These are phyloP conservation scores for Macrophomina pseudophaseolina DNA, from an alignment of 2,329 filamentous ascomycete species.

Conservation along the genomic window DNA sequence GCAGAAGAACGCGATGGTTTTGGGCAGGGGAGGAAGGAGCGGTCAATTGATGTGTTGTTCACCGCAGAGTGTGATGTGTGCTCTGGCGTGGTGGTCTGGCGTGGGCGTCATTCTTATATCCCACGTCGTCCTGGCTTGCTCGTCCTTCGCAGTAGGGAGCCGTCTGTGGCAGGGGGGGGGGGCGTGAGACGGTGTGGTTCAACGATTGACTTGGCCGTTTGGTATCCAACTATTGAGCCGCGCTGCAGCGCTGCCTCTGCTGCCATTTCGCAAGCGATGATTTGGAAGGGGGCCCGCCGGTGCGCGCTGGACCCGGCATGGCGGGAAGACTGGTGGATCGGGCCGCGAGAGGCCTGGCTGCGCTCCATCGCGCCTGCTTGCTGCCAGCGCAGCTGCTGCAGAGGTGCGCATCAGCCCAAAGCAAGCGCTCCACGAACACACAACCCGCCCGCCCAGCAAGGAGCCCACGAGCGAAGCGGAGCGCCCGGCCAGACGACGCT, in stretches of 20 bases:
- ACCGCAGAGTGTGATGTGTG: slow-evolving; percentile 26
- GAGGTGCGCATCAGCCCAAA: slow-evolving; percentile 5
- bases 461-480: slow-evolving; percentile 14
- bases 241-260: slow-evolving; percentile 19
- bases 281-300: slow-evolving; percentile 23
- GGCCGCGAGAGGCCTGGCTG: slow-evolving; percentile 20
- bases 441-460: slow-evolving; percentile 4
- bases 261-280: slow-evolving; percentile 14
- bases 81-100: slow-evolving; percentile 29
- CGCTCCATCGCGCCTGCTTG: background rate
- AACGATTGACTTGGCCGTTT: slow-evolving; percentile 26
- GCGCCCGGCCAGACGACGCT: slow-evolving; percentile 7
- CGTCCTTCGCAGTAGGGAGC: slow-evolving; percentile 13
- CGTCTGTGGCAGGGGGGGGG: slow-evolving; percentile 14
- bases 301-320: slow-evolving; percentile 8
- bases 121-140: background rate
- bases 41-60: slow-evolving; percentile 23
- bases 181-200: slow-evolving; percentile 27
- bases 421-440: slow-evolving; percentile 5
- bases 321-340: slow-evolving; percentile 22
- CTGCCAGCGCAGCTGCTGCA: slow-evolving; percentile 26
- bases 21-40: slow-evolving; percentile 19
- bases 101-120: slow-evolving; percentile 22
- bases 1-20: slow-evolving; percentile 9
- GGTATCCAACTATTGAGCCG: slow-evolving; percentile 27